Percentiles rank a stretch among this genome's conserved stretches.
These are phyloP conservation scores for Xylariaceae sp. DNA, from an alignment of 2,329 filamentous ascomycete species.

Conservation along the genomic window DNA sequence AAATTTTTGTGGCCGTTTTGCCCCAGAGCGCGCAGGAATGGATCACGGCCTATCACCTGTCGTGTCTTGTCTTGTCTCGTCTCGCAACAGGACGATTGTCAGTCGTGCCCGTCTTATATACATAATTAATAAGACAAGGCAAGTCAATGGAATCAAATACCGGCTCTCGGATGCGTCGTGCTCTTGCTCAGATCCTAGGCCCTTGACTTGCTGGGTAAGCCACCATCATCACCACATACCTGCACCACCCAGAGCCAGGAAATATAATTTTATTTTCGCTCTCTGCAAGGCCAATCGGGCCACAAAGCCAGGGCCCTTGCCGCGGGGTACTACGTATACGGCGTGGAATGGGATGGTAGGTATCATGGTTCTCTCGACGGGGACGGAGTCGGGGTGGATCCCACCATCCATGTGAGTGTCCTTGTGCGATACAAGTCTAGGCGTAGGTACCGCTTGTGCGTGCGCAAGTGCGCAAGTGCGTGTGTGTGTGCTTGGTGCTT, in stretches of 20 bases:
- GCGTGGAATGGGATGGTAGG: conserved; percentile 8
- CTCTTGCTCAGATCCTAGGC: background rate
- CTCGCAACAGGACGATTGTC: background rate
- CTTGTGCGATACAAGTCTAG: too few species aligned
- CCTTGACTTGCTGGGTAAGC: conserved; percentile 3
- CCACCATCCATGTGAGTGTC: too few species aligned
- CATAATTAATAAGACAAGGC: background rate
- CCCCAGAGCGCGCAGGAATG: background rate
- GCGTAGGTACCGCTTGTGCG: background rate
- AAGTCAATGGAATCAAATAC: background rate
- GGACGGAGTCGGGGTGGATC: background rate
- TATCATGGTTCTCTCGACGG: background rate
- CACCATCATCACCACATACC: conserved; percentile 52
- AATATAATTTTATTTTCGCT: conserved; percentile 39
- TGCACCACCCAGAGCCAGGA: conserved; percentile 51
- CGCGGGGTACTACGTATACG: conserved; percentile 32
- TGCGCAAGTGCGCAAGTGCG: background rate
- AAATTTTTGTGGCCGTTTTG: background rate
- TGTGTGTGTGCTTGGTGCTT: too few species aligned
- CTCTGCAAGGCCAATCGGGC: conserved; percentile 18
- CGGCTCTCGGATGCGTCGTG: background rate
- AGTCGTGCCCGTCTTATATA: background rate
- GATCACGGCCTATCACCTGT: background rate
- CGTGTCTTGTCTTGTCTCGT: background rate
- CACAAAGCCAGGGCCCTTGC: conserved; percentile 31